A percentile compares a stretch with the other conserved stretches of the same genome.
These are phyloP conservation scores for Chytriomyces sp. DNA, from an alignment of 192 early-diverging fungal species.

Conservation along the genomic window DNA sequence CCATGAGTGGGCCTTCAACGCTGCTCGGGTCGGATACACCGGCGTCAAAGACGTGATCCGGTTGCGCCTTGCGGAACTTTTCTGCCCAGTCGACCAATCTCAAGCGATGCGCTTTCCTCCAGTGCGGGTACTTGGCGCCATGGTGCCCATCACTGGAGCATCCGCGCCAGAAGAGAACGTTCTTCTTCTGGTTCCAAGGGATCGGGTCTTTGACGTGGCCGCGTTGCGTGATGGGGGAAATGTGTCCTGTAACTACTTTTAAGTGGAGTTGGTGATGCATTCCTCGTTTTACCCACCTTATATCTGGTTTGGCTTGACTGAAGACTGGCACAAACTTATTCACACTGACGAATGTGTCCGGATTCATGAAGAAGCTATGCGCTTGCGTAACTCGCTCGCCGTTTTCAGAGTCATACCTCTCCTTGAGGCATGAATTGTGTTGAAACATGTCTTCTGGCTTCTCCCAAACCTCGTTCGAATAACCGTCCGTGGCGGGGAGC, in stretches of 20 bases:
- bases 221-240: not conserved
- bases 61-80: not conserved
- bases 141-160: not conserved
- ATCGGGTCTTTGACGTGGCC: not conserved
- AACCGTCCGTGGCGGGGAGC: no score
- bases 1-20: not conserved
- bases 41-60: conserved; percentile 4
- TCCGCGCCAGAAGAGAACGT: conserved; percentile 22
- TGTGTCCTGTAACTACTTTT: not conserved
- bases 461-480: no score
- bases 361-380: conserved; percentile 5
- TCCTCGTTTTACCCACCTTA: no score
- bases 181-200: conserved; percentile 5
- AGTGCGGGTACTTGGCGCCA: no score
- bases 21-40: not conserved
- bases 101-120: not conserved
- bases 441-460: no score
- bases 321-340: conserved; percentile 2
- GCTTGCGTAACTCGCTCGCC: no score
- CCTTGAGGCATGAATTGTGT: no score
- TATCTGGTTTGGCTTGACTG: not conserved
- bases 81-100: not conserved
- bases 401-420: no score
- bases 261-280: no score
- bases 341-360: not conserved